Base-by-base conservation (phyloP, 768 basidiomycete species). In the Collybia mongolica region DNA sequence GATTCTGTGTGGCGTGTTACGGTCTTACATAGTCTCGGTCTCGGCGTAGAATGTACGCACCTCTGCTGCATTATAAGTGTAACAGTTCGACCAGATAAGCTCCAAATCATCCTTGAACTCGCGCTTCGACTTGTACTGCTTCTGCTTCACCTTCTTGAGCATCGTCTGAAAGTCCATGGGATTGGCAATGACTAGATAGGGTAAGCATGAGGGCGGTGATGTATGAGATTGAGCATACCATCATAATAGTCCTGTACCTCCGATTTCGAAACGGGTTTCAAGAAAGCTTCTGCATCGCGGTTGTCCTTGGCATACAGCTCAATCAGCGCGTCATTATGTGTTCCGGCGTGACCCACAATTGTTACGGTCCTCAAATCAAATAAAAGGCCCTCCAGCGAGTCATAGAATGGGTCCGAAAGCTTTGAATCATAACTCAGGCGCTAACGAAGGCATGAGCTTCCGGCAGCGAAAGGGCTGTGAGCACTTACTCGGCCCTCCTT, bases 141-240 rank as follows among this genome's bases (percentile, higher is more conserved):
- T 91, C 51, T 80, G 74, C 72, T 97, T 98, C 64, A 98, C 88
- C 70, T 95, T 95, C 79, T 86, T 93, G 45, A 87, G 77, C 81
- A 99, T 90, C 0, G 94, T 90, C 54, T 85, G 84, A 39, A 98
- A 76, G 72, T 99, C 97, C 97, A 99, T 99, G 4, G 97, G 94
- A 54, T 84, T 84, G 48, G 86, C 72, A 66, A 99, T 97, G 58
- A 96, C 97, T 98, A 61, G 9, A 18, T 37, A 24, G 44, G 52
- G 39, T 57, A 29, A 44, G 48, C 17, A 39, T 40, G 35, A 53
- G 58, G 50, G 44, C 42, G 17, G 49, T 36, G 39, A 28, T 38
- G 1, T 39, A 29, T 39, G 28, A 48, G 41, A 49, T 11, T 37
- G 41, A 38, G 72, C 86, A 52, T 54, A 93, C 96, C 81, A 40